Evolutionary conservation across 1,284 basidiomycete genomes (phyloP).

Genomic region (Leucoagaricus sp.): DNA sequence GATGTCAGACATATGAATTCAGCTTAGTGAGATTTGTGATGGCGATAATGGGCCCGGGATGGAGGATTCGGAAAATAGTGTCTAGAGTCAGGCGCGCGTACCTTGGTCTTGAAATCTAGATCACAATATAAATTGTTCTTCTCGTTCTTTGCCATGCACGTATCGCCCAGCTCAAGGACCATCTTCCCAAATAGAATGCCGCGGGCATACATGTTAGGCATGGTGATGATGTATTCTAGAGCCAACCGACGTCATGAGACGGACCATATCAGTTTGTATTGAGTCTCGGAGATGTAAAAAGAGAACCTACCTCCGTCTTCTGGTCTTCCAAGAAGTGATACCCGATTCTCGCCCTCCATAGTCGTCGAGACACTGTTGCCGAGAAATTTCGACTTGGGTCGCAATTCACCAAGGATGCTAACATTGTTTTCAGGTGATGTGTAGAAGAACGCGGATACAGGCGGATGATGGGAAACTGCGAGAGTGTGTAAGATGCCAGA

Average conservation of each 20-base stretch:
- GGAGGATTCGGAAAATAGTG: neutral
- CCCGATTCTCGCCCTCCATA: slow-evolving; percentile 96
- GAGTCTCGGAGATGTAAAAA: neutral
- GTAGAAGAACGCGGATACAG: slow-evolving; percentile 97
- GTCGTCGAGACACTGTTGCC: slow-evolving; percentile 94
- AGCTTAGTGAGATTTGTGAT: neutral
- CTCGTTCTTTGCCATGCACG: slow-evolving; percentile 84
- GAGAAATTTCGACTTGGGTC: slow-evolving; percentile 94
- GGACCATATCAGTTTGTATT: slow-evolving; percentile 9
- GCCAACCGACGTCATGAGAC: neutral
- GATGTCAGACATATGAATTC: neutral
- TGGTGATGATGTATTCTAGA: slow-evolving; percentile 82
- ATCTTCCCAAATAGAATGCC: slow-evolving; percentile 98
- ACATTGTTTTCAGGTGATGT: slow-evolving; percentile 89
- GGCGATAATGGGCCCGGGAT: neutral
- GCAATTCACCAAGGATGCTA: slow-evolving; percentile 88
- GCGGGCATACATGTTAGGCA: slow-evolving; percentile 98
- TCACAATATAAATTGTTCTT: slow-evolving; percentile 78
- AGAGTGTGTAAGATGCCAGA: neutral
- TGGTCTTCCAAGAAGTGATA: slow-evolving; percentile 77
- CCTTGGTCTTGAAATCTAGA: slow-evolving; percentile 98
- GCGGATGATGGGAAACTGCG: slow-evolving; percentile 90
- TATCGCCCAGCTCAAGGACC: slow-evolving; percentile 95
- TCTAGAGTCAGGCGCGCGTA: slow-evolving; percentile 23
- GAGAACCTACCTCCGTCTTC: slow-evolving; percentile 76